Evolutionary conservation across 1,139 yeast species (phyloP), one percentile per base, ranked within the genome.

Genomic region (Blastobotrys malaysiensis): DNA sequence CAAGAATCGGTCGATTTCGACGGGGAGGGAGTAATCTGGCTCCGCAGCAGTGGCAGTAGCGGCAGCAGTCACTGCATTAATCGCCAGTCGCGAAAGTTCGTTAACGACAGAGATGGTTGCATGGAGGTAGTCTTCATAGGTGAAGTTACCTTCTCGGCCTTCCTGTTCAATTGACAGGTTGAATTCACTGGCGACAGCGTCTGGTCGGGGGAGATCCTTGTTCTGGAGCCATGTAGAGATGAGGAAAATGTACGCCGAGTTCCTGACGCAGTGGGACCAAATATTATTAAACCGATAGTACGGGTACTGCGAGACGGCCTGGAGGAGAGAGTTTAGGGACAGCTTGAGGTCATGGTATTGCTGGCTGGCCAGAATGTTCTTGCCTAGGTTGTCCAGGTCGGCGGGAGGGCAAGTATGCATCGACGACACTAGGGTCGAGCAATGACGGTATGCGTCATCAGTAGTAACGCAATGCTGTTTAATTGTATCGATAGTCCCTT

Each of bases 61-160:
- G 9, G 64, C 58, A 5, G 63, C 54, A 16, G 69, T 66, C 16
- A 69, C 72, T 0, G 68, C 60, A 50, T 65, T 69, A 53, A 63
- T 59, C 1, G 71, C 67, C 44, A 69, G 59, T 19, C 72, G 59
- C 1, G 69, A 58, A 45, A 69, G 55, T 52, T 67, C 71, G 45
- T 63, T 64, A 48, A 66, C 56, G 46, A 69, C 55, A 3, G 63
- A 52, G 14, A 69, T 59, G 4, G 62, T 59, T 0, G 69, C 69
- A 49, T 69, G 71, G 46, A 69, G 57, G 53, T 69, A 69, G 27
- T 69, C 71, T 36, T 66, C 69, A 20, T 58, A 57, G 1, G 69
- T 60, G 43, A 65, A 54, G 43, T 62, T 63, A 50, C 65, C 65
- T 11, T 53, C 51, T 14, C 39, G 24, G 7, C 26, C 45, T 16